Conservation (phyloP, 805 yeast genomes). For the Saccharomycopsis capsularis region DNA sequence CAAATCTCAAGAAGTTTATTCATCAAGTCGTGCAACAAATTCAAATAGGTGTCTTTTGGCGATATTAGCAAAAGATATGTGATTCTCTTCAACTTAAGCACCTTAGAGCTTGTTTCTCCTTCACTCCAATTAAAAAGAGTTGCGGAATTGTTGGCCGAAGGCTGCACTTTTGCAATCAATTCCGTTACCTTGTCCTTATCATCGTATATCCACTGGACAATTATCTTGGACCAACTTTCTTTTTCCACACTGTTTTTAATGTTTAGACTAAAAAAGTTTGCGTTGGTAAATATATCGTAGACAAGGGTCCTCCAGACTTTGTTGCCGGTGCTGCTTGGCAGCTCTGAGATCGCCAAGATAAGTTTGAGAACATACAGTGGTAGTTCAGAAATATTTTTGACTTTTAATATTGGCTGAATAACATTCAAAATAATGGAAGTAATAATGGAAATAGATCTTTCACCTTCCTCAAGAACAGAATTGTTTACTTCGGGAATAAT, state of each 20-base stretch:
- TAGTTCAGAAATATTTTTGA: constrained; percentile 35
- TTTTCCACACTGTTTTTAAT: constrained; percentile 24
- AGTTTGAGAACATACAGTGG: constrained; percentile 40
- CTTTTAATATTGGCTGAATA: constrained; percentile 46
- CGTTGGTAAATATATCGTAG: constrained; percentile 58
- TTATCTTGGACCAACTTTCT: constrained; percentile 45
- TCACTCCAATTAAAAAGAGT: constrained; percentile 72
- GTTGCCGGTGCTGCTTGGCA: constrained; percentile 29
- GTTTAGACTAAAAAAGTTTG: constrained; percentile 42
- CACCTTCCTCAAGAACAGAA: constrained; percentile 47
- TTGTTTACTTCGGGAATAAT: constrained; percentile 36
- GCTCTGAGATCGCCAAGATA: constrained; percentile 31
- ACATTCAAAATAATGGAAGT: constrained; percentile 48
- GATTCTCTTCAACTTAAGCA: constrained; percentile 51
- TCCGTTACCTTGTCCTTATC: constrained; percentile 59
- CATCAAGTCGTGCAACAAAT: constrained; percentile 43
- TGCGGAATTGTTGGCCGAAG: constrained; percentile 43
- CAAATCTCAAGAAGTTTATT: constrained; percentile 37
- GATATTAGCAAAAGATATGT: constrained; percentile 57
- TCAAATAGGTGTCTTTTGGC: constrained; percentile 48
- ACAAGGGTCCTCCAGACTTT: constrained; percentile 56
- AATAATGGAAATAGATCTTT: constrained; percentile 46
- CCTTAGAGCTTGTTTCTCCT: constrained; percentile 50
- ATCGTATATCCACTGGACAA: constrained; percentile 55
- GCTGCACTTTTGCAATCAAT: constrained; percentile 40